Evolutionary conservation across 1,284 basidiomycete genomes (phyloP), one percentile per base, ranked within the genome.

Genomic region (Mrakiaceae sp.): DNA sequence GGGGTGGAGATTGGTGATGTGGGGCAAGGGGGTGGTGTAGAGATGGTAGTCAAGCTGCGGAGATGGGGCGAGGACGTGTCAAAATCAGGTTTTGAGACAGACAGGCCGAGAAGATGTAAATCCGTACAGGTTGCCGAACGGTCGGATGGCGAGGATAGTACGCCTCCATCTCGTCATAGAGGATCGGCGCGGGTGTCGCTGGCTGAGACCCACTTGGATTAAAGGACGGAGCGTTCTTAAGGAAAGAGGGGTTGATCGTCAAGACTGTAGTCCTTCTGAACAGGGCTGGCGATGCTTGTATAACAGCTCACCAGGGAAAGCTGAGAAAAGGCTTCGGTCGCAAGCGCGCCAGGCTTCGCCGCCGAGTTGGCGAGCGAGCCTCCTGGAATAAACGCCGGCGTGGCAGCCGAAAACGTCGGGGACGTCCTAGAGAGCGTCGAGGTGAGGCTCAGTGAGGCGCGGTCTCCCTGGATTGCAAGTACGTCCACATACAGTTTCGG

Each of bases 21-120:
- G 85, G 71, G 76, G 85, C 71, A 75, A 81, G 0, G 81, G 78
- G 0, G 80, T 77, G 3, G 89, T 87, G 77, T 97, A 98, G 44
- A 97, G 82, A 71, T 97, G 91, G 73, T 98, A 92, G 73, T 96
- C 85, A 58, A 96, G 82, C 64, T 64, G 63, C 8, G 40, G 14
- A 10, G 27, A 53, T 11, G 3, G 56, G 9, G n/a, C 10, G 46
- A 47, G 14, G 9, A 52, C 27, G 46, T 47, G 27, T 27, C 3
- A 52, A 50, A 2, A n/a, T 3, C 40, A 48, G 47, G 14, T 44
- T 7, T 8, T 39, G 4, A 55, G 44, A 10, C 5, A 7, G 14
- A 8, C 9, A 49, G 48, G 48, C 9, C 14, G 9, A 49, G 9
- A 8, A 49, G 42, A 56, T 43, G 39, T 5, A 48, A 40, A 46